Base-by-base conservation (phyloP, 345 rosid genomes). In the Syzygium jambos region DNA sequence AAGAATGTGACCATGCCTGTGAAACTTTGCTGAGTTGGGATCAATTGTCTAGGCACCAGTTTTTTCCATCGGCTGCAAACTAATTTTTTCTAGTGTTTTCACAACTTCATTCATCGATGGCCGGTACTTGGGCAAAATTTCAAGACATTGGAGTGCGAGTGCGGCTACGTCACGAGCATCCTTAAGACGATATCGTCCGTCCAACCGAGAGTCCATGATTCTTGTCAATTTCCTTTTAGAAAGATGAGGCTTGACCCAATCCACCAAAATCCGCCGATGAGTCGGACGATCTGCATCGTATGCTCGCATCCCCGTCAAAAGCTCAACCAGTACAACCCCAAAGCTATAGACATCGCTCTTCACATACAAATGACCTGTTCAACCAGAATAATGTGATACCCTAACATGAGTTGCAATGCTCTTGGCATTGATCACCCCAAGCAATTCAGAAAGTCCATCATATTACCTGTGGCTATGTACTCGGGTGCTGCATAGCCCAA, bases 401-500 rank as follows among this genome's bases (percentile, higher is more conserved):
- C 0, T 52, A 13, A 52, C 11, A 65, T 30, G 22, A 65, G 78
- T 30, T 51, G 21, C 38, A 51, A 17, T 51, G 55, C 27, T 25
- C 38, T 84, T n/a, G 56, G 85, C 85, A 51, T 19, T 51, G 53
- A 54, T 51, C 85, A 27, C 56, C 51, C 0, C 53, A 84, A 51
- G 29, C 56, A 51, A 54, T 51, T 51, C 0, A 0, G n/a, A 85
- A 57, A 51, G 86, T 25, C 38, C n/a, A 56, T 56, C 38, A 85
- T 0, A 46, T 73, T 88, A 88, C 89, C 89, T 23, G 89, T 88
- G 13, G 27, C 10, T 85, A 88, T 29, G n/a, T 88, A 88, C 59
- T 88, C 89, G 3, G 89, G 89, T n/a, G 89, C 89, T 17, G 89
- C 89, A 14, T 88, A 88, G 89, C 89, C 89, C 30, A 3, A 3